Percentiles rank a stretch among this genome's conserved stretches.
These are phyloP conservation scores for Coprinellus micaceus DNA, from an alignment of 768 basidiomycete species.

Conservation along the genomic window DNA sequence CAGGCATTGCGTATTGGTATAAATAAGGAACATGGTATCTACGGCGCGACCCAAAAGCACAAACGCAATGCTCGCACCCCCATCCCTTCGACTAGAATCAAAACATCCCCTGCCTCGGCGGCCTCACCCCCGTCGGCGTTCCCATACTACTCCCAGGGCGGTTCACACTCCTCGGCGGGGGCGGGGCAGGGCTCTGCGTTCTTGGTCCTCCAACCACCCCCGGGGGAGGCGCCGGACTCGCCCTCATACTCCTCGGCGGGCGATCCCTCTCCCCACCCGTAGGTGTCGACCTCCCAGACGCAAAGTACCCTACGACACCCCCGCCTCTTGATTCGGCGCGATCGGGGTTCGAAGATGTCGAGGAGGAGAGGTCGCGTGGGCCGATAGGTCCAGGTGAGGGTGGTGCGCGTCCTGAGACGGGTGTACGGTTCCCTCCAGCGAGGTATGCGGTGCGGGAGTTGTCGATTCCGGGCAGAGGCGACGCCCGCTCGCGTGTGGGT, in stretches of 20 bases:
- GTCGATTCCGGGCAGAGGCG: constrained; percentile 8
- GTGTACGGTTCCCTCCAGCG: no score
- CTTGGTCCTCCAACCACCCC: constrained; percentile 9
- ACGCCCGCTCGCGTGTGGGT: no score
- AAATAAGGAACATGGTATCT: no score
- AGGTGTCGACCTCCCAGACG: constrained; percentile 3
- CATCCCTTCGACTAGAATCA: no score
- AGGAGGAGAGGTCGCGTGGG: no score
- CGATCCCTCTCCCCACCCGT: constrained; percentile 26
- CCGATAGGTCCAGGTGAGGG: no score
- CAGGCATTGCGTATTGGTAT: no score
- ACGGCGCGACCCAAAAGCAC: no score
- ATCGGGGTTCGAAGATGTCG: no score
- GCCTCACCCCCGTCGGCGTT: constrained; percentile 49
- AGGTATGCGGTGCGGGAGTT: not conserved
- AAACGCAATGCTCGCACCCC: no score
- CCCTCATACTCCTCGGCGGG: constrained; percentile 28
- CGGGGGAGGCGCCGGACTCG: constrained; percentile 51
- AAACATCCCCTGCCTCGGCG: constrained; percentile 62
- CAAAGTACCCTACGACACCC: constrained; percentile 4
- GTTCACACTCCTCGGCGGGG: constrained; percentile 60
- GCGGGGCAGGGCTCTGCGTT: constrained; percentile 19
- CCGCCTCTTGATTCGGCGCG: not conserved
- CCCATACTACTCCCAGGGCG: constrained; percentile 56
- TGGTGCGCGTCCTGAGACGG: no score